A percentile compares a stretch with the other conserved stretches of the same genome.
These are phyloP conservation scores for Colletotrichum echinochloae DNA, from an alignment of 2,329 filamentous ascomycete genomes.

Conservation along the genomic window DNA sequence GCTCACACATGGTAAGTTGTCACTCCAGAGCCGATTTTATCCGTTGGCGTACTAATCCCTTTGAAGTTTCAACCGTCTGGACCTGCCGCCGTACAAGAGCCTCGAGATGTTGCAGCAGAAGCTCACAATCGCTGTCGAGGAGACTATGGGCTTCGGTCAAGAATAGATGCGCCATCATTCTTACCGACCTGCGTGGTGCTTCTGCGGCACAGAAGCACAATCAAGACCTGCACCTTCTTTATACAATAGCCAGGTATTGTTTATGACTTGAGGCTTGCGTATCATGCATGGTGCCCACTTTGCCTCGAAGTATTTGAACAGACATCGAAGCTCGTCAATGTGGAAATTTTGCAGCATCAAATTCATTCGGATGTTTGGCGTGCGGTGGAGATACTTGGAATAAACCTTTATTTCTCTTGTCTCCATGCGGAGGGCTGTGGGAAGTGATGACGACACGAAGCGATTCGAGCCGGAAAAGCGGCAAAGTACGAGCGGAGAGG, in stretches of 20 bases:
- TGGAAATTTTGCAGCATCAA: constrained; percentile 36
- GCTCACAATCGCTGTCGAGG: constrained; percentile 95
- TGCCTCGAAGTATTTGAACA: constrained; percentile 1
- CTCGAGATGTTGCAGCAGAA: constrained; percentile 89
- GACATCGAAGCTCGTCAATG: constrained; percentile 25
- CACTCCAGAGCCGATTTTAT: neutral
- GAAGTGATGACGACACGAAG: constrained; percentile 28
- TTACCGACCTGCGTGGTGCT: neutral
- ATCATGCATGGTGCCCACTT: constrained; percentile 14
- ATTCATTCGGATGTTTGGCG: constrained; percentile 40
- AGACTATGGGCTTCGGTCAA: constrained; percentile 98
- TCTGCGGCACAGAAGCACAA: constrained; percentile 5
- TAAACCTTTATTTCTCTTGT: constrained; percentile 38
- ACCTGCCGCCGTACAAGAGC: constrained; percentile 92
- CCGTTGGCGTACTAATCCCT: constrained; percentile 42
- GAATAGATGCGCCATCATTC: constrained; percentile 70
- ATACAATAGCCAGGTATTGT: constrained; percentile 7
- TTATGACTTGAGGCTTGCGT: constrained; percentile 4
- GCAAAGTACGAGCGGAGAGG: constrained; percentile 19
- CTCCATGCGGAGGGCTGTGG: constrained; percentile 24
- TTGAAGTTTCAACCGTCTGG: constrained; percentile 92
- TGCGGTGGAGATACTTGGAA: constrained; percentile 39
- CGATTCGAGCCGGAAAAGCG: constrained; percentile 16
- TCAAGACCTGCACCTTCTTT: neutral
- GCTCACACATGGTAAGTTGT: constrained; percentile 92